phyloP scores from a whole-genome alignment of 2,329 filamentous ascomycete species.

The Pleomassaria siparia region DNA sequence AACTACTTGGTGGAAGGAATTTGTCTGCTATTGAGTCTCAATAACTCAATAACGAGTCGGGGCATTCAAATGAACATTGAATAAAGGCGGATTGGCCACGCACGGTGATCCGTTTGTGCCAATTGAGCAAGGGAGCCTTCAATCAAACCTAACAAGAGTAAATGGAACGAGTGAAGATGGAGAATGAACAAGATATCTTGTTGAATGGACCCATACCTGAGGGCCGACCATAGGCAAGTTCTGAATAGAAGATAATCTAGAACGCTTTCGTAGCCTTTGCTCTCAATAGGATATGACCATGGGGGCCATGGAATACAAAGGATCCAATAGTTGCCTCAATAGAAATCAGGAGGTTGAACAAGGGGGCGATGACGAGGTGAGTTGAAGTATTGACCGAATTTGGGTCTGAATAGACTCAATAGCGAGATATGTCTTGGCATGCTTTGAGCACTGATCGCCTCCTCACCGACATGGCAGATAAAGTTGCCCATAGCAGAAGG shows the following conservation, averaged over 20 bases:
- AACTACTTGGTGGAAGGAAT: not conserved
- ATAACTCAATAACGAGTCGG: slow-evolving; percentile 23
- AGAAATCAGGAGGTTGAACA: slow-evolving; percentile 2
- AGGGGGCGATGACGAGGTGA: slow-evolving; percentile 2
- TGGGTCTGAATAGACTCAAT: slow-evolving; percentile 21
- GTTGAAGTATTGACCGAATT: slow-evolving; percentile 12
- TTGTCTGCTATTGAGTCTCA: slow-evolving; percentile 8
- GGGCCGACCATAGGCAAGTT: slow-evolving; percentile 1
- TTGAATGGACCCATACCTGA: not conserved
- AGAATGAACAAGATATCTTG: not conserved
- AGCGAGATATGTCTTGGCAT: slow-evolving; percentile 8
- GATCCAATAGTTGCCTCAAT: not conserved
- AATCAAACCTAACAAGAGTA: slow-evolving; percentile 29
- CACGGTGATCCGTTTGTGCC: slow-evolving; percentile 5
- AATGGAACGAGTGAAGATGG: slow-evolving; percentile 16
- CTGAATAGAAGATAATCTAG: not conserved
- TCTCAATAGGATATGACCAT: not conserved
- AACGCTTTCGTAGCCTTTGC: not conserved
- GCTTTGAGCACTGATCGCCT: slow-evolving; percentile 1
- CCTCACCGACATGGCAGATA: not conserved
- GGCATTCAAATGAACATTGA: slow-evolving; percentile 12
- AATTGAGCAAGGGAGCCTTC: slow-evolving; percentile 16
- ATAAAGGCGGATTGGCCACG: not conserved
- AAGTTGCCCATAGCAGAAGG: not conserved
- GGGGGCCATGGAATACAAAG: slow-evolving; percentile 4